Base-by-base conservation (phyloP, 2,329 filamentous ascomycete species). In the Fusarium pseudograminearum region DNA sequence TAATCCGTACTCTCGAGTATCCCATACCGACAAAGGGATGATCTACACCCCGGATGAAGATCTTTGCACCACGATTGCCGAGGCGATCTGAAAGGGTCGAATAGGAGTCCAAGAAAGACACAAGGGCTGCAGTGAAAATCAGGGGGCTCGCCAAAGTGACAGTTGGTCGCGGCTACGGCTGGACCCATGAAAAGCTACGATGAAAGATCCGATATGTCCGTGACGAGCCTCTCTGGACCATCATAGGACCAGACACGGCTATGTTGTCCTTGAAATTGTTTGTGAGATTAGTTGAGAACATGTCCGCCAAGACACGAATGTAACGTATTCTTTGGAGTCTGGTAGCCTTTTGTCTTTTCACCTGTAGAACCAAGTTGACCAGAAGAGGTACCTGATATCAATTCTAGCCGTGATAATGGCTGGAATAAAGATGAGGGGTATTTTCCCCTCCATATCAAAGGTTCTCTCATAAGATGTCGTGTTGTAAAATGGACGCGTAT, bases 1-100 rank as follows among this genome's bases (percentile, higher is more conserved):
- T 12, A 5, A 26, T 12, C 9, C 6, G 9, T 26, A 12, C 5
- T 12, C 20, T 18, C 15, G 20, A 24, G 6, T 15, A 12, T n/a
- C 6, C 20, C 3, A n/a, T n/a, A 16, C 18, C 5, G 33, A 0
- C 15, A 4, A 38, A 15, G 1, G 5, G 33, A n/a, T 9, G 33
- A 51, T 51, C 15, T 20, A 7, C 22, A 51, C 22, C 33, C 48
- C 33, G 36, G 33, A 38, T n/a, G 33, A 3, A 28, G 33, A 40
- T 51, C 47, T 16, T 15, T 22, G 4, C 15, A 34, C 22, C 30
- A 51, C 20, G 48, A 51, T 51, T 18, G 24, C 48, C 48, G 48
- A 51, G 24, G 3, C 33, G 48, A 51, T 51, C 33, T 14, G 24
- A 16, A 7, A 16, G n/a, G 20, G 15, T 34, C 30, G 31, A 26